Conservation (phyloP, 345 rosid genomes). For the Streptanthus diversifolius region DNA sequence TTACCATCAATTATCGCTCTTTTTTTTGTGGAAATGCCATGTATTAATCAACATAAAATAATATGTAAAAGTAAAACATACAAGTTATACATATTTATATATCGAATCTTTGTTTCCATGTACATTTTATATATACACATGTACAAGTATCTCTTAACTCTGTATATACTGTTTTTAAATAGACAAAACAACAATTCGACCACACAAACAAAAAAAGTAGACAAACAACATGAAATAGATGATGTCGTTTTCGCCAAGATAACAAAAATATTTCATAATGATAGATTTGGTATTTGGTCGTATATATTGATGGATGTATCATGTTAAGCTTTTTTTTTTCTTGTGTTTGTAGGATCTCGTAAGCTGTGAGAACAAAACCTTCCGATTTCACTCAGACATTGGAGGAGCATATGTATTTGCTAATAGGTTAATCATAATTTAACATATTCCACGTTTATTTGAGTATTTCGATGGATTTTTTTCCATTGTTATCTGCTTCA, state of each 20-base stretch:
- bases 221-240: neutral
- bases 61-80: neutral
- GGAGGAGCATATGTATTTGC: neutral
- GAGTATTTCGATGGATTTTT: neutral
- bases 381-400: neutral
- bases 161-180: neutral
- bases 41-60: neutral
- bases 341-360: neutral
- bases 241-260: constrained; percentile 19
- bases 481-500: neutral
- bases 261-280: constrained; percentile 9
- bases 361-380: neutral
- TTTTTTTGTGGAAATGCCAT: neutral
- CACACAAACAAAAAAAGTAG: too few species aligned
- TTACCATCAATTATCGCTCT: neutral
- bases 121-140: neutral
- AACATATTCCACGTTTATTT: neutral
- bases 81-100: neutral
- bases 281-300: constrained; percentile 6
- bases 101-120: neutral
- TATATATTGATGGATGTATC: neutral
- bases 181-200: too few species aligned
- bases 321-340: constrained; percentile 2
- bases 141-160: neutral
- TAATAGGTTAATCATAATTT: neutral